A percentile compares a stretch with the other conserved stretches of the same genome.
phyloP scores from a whole-genome alignment of 768 basidiomycete species.

The Russula abietina region DNA sequence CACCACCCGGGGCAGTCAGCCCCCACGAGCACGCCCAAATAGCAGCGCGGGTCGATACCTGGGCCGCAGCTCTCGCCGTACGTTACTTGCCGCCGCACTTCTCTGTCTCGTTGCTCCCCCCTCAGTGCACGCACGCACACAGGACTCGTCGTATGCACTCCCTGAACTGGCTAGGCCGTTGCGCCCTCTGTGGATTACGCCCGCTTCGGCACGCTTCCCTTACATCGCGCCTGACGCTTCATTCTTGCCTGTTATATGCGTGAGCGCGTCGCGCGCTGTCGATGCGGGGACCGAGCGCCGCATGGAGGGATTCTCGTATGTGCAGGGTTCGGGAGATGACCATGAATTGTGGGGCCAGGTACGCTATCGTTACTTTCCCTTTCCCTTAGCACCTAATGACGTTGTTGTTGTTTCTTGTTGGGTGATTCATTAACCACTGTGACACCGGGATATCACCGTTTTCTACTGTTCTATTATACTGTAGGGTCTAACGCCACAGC shows the following conservation, averaged over 20 bases:
- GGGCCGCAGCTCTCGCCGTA: slow-evolving; percentile 64
- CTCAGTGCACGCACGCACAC: background rate
- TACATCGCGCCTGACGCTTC: slow-evolving; percentile 29
- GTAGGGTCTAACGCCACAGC: slow-evolving; percentile 66
- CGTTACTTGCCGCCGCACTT: slow-evolving; percentile 20
- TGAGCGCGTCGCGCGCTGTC: slow-evolving; percentile 77
- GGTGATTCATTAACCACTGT: background rate
- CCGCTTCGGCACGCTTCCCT: slow-evolving; percentile 52
- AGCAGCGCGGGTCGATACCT: slow-evolving; percentile 51
- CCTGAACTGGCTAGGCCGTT: slow-evolving; percentile 59
- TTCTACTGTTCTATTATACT: background rate
- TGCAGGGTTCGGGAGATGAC: slow-evolving; percentile 94
- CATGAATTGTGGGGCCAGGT: slow-evolving; percentile 88
- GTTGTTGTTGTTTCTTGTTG: background rate
- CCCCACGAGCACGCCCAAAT: slow-evolving; percentile 80
- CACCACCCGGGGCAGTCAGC: slow-evolving; percentile 63
- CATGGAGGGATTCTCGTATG: slow-evolving; percentile 68
- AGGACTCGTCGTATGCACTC: slow-evolving; percentile 70
- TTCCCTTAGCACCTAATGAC: background rate
- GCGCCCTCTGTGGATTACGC: slow-evolving; percentile 85
- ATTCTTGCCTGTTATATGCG: slow-evolving; percentile 71
- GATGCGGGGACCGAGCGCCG: slow-evolving; percentile 56
- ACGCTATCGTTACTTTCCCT: slow-evolving; percentile 19
- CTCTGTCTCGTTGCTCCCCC: background rate
- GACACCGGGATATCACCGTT: background rate